Evolutionary conservation across 2,329 filamentous ascomycete species (phyloP).

Genomic region (Penicillium vulpinum): DNA sequence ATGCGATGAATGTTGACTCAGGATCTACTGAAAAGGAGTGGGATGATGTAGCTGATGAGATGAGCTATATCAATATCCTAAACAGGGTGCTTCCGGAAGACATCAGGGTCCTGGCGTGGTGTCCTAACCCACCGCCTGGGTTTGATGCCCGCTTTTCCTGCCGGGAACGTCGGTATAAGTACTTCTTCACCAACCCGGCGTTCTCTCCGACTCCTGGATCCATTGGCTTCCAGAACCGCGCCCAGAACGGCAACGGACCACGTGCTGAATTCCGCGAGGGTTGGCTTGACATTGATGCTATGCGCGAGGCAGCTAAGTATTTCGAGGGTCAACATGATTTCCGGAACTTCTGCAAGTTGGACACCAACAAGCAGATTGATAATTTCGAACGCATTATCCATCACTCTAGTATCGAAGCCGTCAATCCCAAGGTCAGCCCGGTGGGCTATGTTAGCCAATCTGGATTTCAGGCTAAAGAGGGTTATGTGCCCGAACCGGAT

Average conservation of each 20-base stretch:
- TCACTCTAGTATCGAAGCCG: conserved; percentile 73
- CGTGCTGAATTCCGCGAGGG: conserved; percentile 57
- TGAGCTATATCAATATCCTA: conserved; percentile 78
- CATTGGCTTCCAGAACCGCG: conserved; percentile 48
- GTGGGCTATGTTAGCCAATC: conserved; percentile 56
- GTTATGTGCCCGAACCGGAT: conserved; percentile 16
- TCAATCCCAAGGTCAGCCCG: conserved; percentile 54
- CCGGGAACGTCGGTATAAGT: conserved; percentile 85
- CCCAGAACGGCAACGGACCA: conserved; percentile 21
- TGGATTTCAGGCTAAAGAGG: conserved; percentile 45
- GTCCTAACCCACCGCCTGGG: conserved; percentile 71
- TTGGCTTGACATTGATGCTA: conserved; percentile 83
- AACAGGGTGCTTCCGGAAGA: conserved; percentile 87
- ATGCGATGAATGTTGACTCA: conserved; percentile 32
- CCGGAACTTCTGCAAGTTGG: conserved; percentile 94
- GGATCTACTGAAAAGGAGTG: conserved; percentile 47
- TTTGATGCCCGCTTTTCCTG: conserved; percentile 95
- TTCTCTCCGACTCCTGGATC: conserved; percentile 67
- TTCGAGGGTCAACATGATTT: conserved; percentile 90
- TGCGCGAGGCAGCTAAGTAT: conserved; percentile 76
- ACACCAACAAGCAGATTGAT: conserved; percentile 82
- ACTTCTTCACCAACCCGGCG: conserved; percentile 96
- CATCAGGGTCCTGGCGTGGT: conserved; percentile 92
- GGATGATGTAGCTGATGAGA: conserved; percentile 74
- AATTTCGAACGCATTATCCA: conserved; percentile 80